phyloP scores from a whole-genome alignment of 1,284 basidiomycete genomes.

The Sanghuangporus sanghuang region DNA sequence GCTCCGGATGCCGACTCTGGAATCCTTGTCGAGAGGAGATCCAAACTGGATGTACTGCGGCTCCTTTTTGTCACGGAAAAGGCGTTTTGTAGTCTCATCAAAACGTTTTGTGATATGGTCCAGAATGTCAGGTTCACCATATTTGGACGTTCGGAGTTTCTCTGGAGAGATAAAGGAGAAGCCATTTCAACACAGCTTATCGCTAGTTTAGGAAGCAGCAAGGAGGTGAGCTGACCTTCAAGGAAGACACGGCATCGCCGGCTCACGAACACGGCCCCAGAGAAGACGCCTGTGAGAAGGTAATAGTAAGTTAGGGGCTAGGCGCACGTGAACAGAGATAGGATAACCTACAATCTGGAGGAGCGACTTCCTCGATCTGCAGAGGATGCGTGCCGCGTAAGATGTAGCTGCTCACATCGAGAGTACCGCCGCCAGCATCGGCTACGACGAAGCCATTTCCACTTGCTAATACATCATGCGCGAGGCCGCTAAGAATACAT shows the following conservation, averaged over 20 bases:
- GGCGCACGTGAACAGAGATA: background rate
- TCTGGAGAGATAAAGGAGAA: constrained; percentile 32
- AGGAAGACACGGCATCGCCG: constrained; percentile 63
- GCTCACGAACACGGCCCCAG: constrained; percentile 77
- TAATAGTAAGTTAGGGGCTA: background rate
- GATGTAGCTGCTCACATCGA: constrained; percentile 74
- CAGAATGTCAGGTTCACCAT: constrained; percentile 59
- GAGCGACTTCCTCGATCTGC: constrained; percentile 74
- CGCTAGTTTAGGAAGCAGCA: constrained; percentile 1
- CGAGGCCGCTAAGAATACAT: constrained; percentile 68
- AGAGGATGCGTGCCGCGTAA: constrained; percentile 62
- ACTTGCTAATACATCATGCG: constrained; percentile 65
- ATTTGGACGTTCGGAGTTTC: constrained; percentile 64
- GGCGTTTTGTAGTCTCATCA: constrained; percentile 74
- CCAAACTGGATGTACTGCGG: constrained; percentile 69
- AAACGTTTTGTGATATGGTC: constrained; percentile 71
- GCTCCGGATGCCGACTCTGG: constrained; percentile 57
- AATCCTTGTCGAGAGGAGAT: constrained; percentile 71
- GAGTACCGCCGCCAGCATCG: constrained; percentile 74
- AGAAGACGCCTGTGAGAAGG: constrained; percentile 53
- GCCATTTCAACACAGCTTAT: background rate
- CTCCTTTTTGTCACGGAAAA: constrained; percentile 64
- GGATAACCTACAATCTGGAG: constrained; percentile 59
- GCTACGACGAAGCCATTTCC: constrained; percentile 72
- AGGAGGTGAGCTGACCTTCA: constrained; percentile 39